Evolutionary conservation across 2,329 filamentous ascomycete species (phyloP), one percentile per base, ranked within the genome.

Genomic region (Xylogone sp.): DNA sequence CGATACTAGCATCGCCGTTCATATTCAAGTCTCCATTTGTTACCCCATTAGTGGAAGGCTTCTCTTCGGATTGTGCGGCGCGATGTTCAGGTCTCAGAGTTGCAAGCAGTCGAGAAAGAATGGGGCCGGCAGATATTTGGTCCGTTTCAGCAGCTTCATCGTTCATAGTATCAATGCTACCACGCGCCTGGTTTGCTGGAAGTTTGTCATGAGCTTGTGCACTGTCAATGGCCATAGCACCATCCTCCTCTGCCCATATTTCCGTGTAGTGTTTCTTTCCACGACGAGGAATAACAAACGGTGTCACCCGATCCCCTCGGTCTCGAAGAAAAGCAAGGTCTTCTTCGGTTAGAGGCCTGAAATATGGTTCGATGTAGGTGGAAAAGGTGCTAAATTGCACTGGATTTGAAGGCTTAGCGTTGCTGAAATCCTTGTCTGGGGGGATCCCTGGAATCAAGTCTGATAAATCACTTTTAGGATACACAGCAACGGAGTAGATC

Each of bases 391-490:
- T 87, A 58, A 94, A 94, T 67, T 88, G 92, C 68, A 97, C 94
- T 73, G 99, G 94, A 62, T 93, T 96, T 19, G 86, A 86, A 4
- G 93, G 91, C 67, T 97, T 99, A 29, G 90, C 87, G 65, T 84
- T 96, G 66, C 90, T 97, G 64, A 97, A 97, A 72, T 99, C 94
- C 67, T 90, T 91, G 69, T 97, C 92, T 1, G 94, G 93, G 1
- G 92, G 88, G 39, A 88, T 85, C 45, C 94, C 94, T 10, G 93
- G 88, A 57, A 96, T 95, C 59, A 94, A 76, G 64, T 97, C 86
- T 52, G 84, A 79, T 8, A 99, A 77, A 63, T 97, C 89, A 57
- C 82, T 86, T 48, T 79, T 79, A 1, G 94, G 94, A 65, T 94
- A 99, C 13, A 82, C 77, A 3, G 88, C 84, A 16, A 99, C 94